phyloP scores from a whole-genome alignment of 2,329 filamentous ascomycete species.

The Beauveria rudraprayagi region DNA sequence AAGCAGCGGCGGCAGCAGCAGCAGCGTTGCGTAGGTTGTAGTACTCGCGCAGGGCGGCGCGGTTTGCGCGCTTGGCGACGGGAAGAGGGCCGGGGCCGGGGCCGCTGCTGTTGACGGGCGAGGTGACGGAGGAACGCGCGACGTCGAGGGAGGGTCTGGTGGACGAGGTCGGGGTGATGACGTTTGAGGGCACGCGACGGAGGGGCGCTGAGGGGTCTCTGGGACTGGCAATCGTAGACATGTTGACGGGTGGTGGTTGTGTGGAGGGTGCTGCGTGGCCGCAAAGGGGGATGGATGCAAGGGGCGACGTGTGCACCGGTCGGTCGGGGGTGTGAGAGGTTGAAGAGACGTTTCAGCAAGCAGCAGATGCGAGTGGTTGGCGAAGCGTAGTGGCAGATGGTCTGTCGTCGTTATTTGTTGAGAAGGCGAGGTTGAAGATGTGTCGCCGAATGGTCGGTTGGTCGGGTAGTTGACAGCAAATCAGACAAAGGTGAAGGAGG shows the following conservation, averaged over 20 bases:
- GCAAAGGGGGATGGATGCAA: too few species aligned
- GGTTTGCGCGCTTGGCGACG: conserved; percentile 54
- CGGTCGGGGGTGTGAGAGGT: too few species aligned
- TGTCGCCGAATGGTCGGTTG: too few species aligned
- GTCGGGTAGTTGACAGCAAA: too few species aligned
- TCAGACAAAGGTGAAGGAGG: too few species aligned
- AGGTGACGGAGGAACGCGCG: conserved; percentile 51
- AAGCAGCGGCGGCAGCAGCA: neutral
- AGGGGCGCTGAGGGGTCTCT: conserved; percentile 50
- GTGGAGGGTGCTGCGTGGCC: too few species aligned
- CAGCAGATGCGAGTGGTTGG: too few species aligned
- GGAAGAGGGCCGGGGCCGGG: conserved; percentile 13
- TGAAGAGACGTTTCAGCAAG: too few species aligned
- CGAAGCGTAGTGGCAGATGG: too few species aligned
- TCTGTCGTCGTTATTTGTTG: too few species aligned
- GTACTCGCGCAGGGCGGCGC: conserved; percentile 84
- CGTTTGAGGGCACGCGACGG: conserved; percentile 47
- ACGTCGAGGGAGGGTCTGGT: conserved; percentile 65
- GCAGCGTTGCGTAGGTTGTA: conserved; percentile 60
- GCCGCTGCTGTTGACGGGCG: conserved; percentile 29
- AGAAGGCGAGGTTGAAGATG: too few species aligned
- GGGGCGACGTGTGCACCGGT: too few species aligned
- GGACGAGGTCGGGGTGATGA: conserved; percentile 51
- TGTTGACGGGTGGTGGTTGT: conserved; percentile 20
- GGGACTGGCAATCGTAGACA: conserved; percentile 59